Base-by-base conservation (phyloP, 371 early-diverging fungal species). In the Entomophthora muscae region DNA sequence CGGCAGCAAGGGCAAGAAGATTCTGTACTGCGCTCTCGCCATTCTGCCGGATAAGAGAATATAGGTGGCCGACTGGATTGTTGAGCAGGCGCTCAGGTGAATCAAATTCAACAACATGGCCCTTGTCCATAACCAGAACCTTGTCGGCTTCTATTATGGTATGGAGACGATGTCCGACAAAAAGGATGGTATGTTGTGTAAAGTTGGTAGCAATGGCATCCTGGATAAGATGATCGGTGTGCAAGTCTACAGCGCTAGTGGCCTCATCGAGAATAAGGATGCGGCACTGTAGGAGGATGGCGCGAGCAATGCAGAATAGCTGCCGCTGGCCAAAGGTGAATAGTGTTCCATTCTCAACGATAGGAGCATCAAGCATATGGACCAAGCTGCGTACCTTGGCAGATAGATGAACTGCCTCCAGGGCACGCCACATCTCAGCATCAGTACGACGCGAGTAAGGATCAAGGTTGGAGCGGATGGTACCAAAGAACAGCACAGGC, bases 101-200 rank as follows among this genome's bases (percentile, higher is more conserved):
- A 68, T 89, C 91, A 64, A 78, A 82, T 71, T 93, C 94, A 1
- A 79, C 81, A 22, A 91, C 76, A 21, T 66, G 71, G 17, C 91
- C 91, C 57, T 82, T 70, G 62, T 83, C 81, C 66, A 95, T 69
- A 0, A 94, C 91, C 53, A 93, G 63, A 12, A 94, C 81, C 63
- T 78, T 72, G 71, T 95, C 91, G 64, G 88, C 91, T 59, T 87
- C 88, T 52, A 89, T 77, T 3, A 93, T 81, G 0, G 92, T 89
- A 60, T 75, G 65, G 63, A 91, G 78, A 2, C 85, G 73, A 69
- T 88, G 85, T 1, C 88, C 89, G 67, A 95, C 90, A 28, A 84
- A 82, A 29, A 94, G 65, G 1, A 92, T 71, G 0, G 93, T 92
- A 75, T 86, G 81, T 53, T 88, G 78, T 32, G 75, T 76, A 74